Conservation (phyloP, 202 grass and related monocot species). For the Hordeum pubiflorum region DNA sequence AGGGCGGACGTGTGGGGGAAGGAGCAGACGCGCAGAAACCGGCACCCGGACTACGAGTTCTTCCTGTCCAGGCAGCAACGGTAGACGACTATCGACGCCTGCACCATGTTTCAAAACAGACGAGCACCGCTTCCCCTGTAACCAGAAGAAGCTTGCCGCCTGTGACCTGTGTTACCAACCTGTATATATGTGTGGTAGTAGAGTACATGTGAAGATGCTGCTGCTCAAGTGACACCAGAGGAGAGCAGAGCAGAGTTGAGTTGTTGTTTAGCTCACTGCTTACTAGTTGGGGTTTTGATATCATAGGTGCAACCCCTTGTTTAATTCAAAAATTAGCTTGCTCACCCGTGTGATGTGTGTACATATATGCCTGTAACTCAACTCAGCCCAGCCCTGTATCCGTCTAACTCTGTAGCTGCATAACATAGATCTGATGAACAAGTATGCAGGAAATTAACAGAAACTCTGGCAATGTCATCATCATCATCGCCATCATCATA, state of each 20-base stretch:
- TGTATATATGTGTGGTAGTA: neutral
- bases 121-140: neutral
- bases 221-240: neutral
- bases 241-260: no score
- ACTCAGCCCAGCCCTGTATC: neutral
- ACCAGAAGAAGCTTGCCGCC: neutral
- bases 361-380: neutral
- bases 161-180: neutral
- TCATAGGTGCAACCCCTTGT: no score
- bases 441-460: neutral
- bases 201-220: neutral
- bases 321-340: neutral
- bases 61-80: slow-evolving; percentile 41
- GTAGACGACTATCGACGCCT: neutral
- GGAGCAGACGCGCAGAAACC: slow-evolving; percentile 22
- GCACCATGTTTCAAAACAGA: neutral
- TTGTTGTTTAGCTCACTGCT: neutral
- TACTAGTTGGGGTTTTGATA: neutral
- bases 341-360: neutral
- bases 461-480: no score
- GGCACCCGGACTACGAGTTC: slow-evolving; percentile 73
- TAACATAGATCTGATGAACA: neutral
- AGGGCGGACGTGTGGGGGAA: slow-evolving; percentile 31
- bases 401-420: neutral
- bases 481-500: no score